These are phyloP conservation scores for Dicorynia guianensis DNA, from an alignment of 306 rosid genomes.

Conservation along the genomic window DNA sequence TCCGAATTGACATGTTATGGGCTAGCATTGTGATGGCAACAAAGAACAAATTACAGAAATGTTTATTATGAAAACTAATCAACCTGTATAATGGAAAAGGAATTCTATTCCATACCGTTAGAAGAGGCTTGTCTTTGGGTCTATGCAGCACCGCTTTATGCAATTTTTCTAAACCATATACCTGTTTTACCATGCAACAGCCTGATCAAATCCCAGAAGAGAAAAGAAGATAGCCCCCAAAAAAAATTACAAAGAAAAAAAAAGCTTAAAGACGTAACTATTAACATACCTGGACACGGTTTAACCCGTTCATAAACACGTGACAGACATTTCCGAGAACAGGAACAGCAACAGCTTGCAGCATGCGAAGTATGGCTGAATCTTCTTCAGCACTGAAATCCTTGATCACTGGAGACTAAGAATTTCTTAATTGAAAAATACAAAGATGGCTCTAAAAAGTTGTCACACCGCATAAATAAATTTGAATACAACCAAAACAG, in stretches of 20 bases:
- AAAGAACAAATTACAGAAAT: slow-evolving; percentile 4
- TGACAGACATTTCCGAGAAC: slow-evolving; percentile 90
- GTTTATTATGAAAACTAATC: neutral
- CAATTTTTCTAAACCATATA: slow-evolving; percentile 83
- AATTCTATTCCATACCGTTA: slow-evolving; percentile 59
- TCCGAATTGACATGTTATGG: neutral
- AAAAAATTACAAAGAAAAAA: neutral
- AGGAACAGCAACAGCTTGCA: slow-evolving; percentile 96
- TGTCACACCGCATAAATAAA: no score
- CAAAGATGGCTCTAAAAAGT: neutral
- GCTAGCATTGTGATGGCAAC: neutral
- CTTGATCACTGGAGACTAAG: slow-evolving; percentile 58
- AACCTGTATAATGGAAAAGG: neutral
- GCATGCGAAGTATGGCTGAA: slow-evolving; percentile 76
- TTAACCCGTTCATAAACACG: slow-evolving; percentile 92
- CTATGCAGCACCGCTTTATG: slow-evolving; percentile 76
- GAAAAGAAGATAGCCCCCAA: neutral
- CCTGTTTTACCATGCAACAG: slow-evolving; percentile 54
- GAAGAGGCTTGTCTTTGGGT: slow-evolving; percentile 83
- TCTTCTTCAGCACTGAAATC: slow-evolving; percentile 82
- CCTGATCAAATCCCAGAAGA: slow-evolving; percentile 26
- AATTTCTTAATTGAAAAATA: neutral
- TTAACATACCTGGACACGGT: slow-evolving; percentile 75
- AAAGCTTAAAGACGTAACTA: neutral
- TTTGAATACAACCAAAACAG: no score